Evolutionary conservation across 345 rosid genomes (phyloP).

Genomic region (Eucalyptus globulus): DNA sequence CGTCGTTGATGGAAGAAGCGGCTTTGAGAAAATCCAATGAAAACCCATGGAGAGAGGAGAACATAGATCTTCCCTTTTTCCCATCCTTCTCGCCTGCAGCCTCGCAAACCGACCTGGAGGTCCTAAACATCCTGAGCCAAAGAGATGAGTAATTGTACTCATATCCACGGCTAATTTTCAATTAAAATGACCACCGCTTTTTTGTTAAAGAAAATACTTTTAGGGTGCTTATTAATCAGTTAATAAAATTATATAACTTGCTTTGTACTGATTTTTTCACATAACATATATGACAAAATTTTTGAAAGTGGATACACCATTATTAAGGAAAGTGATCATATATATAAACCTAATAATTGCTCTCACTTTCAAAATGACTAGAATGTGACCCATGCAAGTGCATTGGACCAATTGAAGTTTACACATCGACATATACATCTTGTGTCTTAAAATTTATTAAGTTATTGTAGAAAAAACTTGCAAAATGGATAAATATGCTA

Average conservation of each 20-base stretch:
- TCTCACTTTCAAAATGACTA: neutral
- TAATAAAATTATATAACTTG: neutral
- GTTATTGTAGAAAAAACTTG: neutral
- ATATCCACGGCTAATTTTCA: neutral
- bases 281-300: neutral
- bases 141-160: neutral
- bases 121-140: too few species aligned
- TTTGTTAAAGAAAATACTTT: neutral
- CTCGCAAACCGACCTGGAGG: too few species aligned
- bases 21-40: too few species aligned
- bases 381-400: neutral
- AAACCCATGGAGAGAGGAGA: too few species aligned
- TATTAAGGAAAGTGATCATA: neutral
- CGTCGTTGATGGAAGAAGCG: too few species aligned
- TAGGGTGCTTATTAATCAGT: neutral
- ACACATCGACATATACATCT: neutral
- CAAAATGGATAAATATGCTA: neutral
- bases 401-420: neutral
- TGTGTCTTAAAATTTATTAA: neutral
- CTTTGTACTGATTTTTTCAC: neutral
- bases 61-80: too few species aligned
- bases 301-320: neutral
- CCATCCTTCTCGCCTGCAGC: too few species aligned
- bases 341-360: neutral
- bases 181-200: neutral